Conservation (phyloP, 441 rosid species). For the Syzygium syzygioides region DNA sequence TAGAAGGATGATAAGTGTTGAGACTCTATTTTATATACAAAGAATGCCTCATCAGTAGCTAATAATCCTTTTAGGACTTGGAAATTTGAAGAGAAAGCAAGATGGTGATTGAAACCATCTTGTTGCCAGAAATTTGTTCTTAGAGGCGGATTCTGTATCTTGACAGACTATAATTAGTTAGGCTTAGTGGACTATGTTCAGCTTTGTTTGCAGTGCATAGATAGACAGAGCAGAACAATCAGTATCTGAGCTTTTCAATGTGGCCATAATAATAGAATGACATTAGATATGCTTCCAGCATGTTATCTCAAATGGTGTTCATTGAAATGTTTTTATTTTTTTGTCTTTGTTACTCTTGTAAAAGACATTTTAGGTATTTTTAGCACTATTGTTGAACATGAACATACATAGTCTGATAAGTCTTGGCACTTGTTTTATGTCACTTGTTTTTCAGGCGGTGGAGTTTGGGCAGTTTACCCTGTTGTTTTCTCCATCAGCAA, state of each 20-base stretch:
- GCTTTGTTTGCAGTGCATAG: background rate
- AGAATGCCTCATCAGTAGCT: background rate
- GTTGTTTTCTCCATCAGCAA: slow-evolving; percentile 65
- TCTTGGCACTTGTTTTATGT: background rate
- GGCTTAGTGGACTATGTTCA: background rate
- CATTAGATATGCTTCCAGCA: background rate
- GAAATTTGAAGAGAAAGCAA: background rate
- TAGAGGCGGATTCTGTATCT: background rate
- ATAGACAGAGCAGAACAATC: background rate
- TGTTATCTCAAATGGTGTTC: background rate
- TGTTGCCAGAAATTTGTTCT: background rate
- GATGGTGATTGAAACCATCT: background rate
- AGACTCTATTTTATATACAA: background rate
- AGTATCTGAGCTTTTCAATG: background rate
- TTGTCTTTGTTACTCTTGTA: background rate
- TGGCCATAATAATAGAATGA: background rate
- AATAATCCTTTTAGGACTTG: background rate
- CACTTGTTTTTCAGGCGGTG: slow-evolving; percentile 57
- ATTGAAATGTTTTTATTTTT: background rate
- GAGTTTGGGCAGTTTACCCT: slow-evolving; percentile 81
- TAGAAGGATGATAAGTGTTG: background rate
- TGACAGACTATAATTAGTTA: background rate
- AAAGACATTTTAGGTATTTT: background rate
- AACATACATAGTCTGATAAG: background rate
- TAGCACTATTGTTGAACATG: background rate